A percentile compares a stretch with the other conserved stretches of the same genome.
phyloP scores from a whole-genome alignment of 257 asterid genomes.

The Solanum acaule region DNA sequence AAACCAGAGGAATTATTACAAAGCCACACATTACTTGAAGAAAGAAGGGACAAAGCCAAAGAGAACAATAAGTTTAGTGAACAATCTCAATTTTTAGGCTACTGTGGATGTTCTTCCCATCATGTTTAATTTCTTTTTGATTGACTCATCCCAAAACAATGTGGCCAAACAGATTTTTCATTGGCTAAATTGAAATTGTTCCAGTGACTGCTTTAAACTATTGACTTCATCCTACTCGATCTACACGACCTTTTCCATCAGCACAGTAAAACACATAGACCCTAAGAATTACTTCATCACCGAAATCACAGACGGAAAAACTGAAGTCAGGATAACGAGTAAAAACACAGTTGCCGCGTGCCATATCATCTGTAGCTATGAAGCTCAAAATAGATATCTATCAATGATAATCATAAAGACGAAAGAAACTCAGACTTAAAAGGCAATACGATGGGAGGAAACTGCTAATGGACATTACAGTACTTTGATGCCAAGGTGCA shows the following conservation, averaged over 20 bases:
- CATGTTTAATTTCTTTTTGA: background rate
- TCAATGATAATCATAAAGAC: background rate
- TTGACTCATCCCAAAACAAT: background rate
- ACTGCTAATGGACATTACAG: background rate
- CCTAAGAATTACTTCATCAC: background rate
- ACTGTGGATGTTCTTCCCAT: background rate
- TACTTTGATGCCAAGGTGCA: background rate
- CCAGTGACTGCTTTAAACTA: background rate
- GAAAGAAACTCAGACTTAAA: background rate
- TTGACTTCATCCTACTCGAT: background rate
- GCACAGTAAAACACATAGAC: background rate
- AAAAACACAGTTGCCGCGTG: background rate
- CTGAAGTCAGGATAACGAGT: background rate
- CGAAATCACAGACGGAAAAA: background rate
- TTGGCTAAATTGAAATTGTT: background rate
- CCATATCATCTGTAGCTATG: background rate
- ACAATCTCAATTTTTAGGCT: background rate
- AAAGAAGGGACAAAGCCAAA: background rate
- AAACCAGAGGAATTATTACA: background rate
- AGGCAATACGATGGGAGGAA: background rate
- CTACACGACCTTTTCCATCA: background rate
- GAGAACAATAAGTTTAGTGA: background rate
- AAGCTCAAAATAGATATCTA: background rate
- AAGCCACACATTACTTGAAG: background rate
- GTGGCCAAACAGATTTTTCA: background rate